Evolutionary conservation across 331 rosid species (phyloP).

Genomic region (Spiraea crenata): DNA sequence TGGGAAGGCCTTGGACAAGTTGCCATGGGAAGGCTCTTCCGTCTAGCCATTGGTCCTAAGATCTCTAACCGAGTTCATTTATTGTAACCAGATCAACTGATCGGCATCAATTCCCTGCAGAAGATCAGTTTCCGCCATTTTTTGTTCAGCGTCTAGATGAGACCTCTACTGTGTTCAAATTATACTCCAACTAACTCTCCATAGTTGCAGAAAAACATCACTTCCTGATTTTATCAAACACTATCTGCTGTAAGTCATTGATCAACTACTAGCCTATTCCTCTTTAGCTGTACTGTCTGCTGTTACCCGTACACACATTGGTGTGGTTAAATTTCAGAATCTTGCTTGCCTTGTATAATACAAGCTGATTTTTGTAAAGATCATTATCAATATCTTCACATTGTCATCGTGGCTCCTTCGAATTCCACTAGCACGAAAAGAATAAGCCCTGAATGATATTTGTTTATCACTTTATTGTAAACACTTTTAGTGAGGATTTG

Average conservation of each 20-base stretch:
- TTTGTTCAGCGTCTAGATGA: conserved; percentile 9
- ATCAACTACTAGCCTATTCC: conserved; percentile 2
- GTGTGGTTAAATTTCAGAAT: neutral
- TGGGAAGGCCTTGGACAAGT: conserved; percentile 1
- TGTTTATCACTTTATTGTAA: too few relatives aligned
- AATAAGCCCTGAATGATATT: conserved; percentile 3
- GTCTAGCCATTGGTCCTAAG: neutral
- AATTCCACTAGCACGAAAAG: neutral
- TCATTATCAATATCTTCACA: neutral
- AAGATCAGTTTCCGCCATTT: neutral
- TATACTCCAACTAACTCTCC: neutral
- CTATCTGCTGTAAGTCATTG: neutral
- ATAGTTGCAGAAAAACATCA: neutral
- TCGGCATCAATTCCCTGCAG: neutral
- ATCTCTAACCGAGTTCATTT: neutral
- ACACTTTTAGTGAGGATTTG: too few relatives aligned
- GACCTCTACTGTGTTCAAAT: neutral
- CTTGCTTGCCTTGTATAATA: neutral
- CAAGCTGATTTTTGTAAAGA: neutral
- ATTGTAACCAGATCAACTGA: conserved; percentile 1
- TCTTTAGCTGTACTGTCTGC: conserved; percentile 16
- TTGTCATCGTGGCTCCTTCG: neutral
- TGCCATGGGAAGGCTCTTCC: too few relatives aligned
- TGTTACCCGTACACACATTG: neutral
- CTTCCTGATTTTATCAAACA: neutral